phyloP scores from a whole-genome alignment of 192 early-diverging fungal species.

The Coemansia sp. region DNA sequence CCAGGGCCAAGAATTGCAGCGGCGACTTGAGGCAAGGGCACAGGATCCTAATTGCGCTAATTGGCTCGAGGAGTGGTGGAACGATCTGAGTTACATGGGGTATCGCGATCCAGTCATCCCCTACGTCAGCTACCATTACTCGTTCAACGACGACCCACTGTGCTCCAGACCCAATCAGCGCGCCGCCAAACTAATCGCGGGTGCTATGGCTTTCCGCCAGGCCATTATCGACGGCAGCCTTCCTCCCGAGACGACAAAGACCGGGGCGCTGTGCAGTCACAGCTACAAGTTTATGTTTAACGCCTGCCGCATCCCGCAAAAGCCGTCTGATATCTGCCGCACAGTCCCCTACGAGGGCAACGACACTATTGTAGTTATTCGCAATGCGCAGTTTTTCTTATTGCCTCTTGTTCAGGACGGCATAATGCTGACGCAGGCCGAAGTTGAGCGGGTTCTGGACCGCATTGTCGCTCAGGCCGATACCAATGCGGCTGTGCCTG shows the following conservation, averaged over 20 bases:
- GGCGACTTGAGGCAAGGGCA: slow-evolving; percentile 74
- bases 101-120: slow-evolving; percentile 98
- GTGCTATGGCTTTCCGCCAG: slow-evolving; percentile 83
- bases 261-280: slow-evolving; percentile 78
- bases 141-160: slow-evolving; percentile 83
- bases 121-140: slow-evolving; percentile 95
- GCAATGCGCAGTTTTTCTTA: slow-evolving; percentile 87
- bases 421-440: slow-evolving; percentile 64
- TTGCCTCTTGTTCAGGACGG: slow-evolving; percentile 69
- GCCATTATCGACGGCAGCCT: slow-evolving; percentile 73
- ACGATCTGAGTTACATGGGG: slow-evolving; percentile 88
- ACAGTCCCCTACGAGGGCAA: slow-evolving; percentile 69
- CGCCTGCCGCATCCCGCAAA: slow-evolving; percentile 86
- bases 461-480: slow-evolving; percentile 73
- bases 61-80: slow-evolving; percentile 99
- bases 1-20: slow-evolving; percentile 80
- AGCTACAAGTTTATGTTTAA: slow-evolving; percentile 98
- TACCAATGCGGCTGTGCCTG: slow-evolving; percentile 61
- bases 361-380: slow-evolving; percentile 81
- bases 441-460: slow-evolving; percentile 76
- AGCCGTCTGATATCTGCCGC: slow-evolving; percentile 83
- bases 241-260: slow-evolving; percentile 79
- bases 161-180: slow-evolving; percentile 73
- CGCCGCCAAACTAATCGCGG: slow-evolving; percentile 85
- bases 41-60: slow-evolving; percentile 69